Evolutionary conservation across 805 yeast species (phyloP).

Genomic region (Hanseniaspora thailandica): DNA sequence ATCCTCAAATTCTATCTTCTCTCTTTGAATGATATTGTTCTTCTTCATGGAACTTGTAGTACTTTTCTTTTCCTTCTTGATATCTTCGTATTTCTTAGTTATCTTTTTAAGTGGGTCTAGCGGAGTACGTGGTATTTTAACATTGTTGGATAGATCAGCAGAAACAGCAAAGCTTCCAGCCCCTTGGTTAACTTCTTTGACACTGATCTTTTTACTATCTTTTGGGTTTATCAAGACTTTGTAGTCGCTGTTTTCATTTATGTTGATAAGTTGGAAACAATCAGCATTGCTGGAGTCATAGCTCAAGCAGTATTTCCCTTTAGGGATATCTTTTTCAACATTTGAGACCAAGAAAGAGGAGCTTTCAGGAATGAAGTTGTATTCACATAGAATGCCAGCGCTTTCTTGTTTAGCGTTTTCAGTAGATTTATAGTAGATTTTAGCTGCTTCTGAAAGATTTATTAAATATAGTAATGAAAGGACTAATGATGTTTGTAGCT

Average conservation of each 20-base stretch:
- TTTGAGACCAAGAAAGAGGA: constrained; percentile 3
- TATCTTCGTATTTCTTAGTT: constrained; percentile 12
- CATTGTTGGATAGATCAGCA: background rate
- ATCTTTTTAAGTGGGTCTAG: constrained; percentile 10
- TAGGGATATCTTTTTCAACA: background rate
- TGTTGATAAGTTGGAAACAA: constrained; percentile 3
- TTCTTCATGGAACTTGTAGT: background rate
- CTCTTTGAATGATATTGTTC: constrained; percentile 1
- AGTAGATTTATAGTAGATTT: background rate
- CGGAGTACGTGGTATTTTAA: constrained; percentile 2
- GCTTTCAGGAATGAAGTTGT: constrained; percentile 11
- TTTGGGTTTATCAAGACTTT: background rate
- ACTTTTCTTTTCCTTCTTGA: constrained; percentile 5
- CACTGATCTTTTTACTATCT: background rate
- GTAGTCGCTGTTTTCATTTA: background rate
- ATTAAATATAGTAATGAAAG: background rate
- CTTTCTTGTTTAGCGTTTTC: background rate
- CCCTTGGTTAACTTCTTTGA: background rate
- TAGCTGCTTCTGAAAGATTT: background rate
- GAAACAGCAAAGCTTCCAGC: background rate
- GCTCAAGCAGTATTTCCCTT: constrained; percentile 6
- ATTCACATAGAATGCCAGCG: background rate
- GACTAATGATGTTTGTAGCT: background rate
- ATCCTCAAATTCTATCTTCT: constrained; percentile 6
- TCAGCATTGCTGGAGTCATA: background rate